phyloP scores from a whole-genome alignment of 306 rosid species.

The Delonix regia region DNA sequence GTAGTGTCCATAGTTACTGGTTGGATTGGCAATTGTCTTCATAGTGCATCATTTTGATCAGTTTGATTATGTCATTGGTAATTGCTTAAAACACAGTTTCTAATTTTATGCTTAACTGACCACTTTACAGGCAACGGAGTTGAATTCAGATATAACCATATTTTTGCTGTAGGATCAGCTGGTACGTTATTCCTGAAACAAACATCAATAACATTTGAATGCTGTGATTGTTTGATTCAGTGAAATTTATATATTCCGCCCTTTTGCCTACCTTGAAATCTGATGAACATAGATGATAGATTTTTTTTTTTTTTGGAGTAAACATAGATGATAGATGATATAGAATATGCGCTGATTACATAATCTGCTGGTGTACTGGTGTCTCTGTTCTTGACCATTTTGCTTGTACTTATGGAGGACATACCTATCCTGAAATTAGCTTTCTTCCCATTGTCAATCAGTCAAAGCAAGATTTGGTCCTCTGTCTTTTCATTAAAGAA shows the following conservation, averaged over 20 bases:
- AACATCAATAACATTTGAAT: not conserved
- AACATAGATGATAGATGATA: not conserved
- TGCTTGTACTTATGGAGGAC: constrained; percentile 28
- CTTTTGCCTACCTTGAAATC: not conserved
- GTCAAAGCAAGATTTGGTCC: constrained; percentile 25
- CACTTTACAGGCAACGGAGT: not conserved
- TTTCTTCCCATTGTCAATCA: not conserved
- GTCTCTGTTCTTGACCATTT: not conserved
- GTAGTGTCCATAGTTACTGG: not conserved
- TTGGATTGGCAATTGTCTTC: not conserved
- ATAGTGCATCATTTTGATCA: not conserved
- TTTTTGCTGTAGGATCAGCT: not conserved
- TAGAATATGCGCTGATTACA: not conserved
- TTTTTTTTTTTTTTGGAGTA: too few relatives aligned
- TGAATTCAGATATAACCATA: not conserved
- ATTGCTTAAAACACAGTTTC: not conserved
- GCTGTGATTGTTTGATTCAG: not conserved
- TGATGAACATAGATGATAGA: not conserved
- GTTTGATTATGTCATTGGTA: not conserved
- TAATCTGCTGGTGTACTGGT: not conserved
- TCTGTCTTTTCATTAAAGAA: constrained; percentile 39
- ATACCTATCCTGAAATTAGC: constrained; percentile 14
- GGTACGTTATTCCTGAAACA: not conserved
- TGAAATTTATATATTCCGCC: constrained; percentile 14
- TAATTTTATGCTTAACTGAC: not conserved